A percentile compares a stretch with the other conserved stretches of the same genome.
phyloP scores from a whole-genome alignment of 148 eudicot genomes.

The Amaranthus palmeri region DNA sequence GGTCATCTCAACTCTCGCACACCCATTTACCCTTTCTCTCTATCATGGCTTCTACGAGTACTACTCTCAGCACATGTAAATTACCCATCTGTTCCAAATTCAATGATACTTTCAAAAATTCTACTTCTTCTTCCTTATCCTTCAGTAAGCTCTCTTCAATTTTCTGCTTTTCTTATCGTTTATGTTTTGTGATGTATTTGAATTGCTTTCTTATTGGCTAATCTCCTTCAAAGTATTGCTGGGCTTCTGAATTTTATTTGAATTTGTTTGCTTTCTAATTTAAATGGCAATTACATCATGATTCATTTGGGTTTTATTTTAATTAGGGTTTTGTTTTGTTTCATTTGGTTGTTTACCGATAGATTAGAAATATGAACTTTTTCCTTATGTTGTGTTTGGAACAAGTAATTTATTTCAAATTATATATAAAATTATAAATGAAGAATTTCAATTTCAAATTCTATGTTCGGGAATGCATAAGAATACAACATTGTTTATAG shows the following conservation, averaged over 20 bases:
- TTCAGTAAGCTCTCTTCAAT: constrained; percentile 1
- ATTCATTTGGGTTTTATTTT: neutral
- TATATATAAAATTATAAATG: too few species aligned
- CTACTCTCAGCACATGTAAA: constrained; percentile 3
- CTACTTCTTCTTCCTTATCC: neutral
- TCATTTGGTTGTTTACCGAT: neutral
- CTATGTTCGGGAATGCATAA: too few species aligned
- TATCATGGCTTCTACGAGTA: constrained; percentile 6
- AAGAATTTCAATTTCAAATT: too few species aligned
- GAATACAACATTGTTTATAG: too few species aligned
- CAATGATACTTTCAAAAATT: neutral
- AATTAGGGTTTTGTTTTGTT: neutral
- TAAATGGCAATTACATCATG: neutral
- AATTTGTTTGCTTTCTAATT: neutral
- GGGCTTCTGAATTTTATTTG: neutral
- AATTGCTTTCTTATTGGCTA: neutral
- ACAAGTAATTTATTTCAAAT: too few species aligned
- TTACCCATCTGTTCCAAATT: constrained; percentile 1
- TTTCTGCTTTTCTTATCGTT: neutral
- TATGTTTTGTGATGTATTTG: neutral
- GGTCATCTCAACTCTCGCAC: too few species aligned
- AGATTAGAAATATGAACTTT: too few species aligned
- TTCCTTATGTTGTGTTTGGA: too few species aligned
- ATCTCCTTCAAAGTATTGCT: neutral
- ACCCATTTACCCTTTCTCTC: neutral